Percentiles rank a stretch among this genome's conserved stretches.
These are phyloP conservation scores for Colletotrichum orbiculare DNA, from an alignment of 2,329 filamentous ascomycete species.

Conservation along the genomic window DNA sequence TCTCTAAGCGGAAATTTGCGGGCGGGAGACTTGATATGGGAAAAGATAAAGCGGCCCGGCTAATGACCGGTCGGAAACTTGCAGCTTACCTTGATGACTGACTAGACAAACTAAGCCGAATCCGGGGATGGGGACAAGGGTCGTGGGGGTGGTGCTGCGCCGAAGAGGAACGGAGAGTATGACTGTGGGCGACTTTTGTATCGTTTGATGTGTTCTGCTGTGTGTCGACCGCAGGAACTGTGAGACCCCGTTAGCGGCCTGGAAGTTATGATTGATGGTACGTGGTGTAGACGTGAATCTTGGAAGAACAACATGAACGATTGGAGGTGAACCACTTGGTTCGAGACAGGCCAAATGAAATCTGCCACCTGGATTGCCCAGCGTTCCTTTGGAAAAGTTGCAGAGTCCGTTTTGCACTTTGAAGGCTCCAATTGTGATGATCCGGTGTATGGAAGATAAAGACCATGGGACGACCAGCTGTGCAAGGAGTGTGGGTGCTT, in stretches of 20 bases:
- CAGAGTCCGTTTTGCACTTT: conserved; percentile 16
- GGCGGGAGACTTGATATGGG: conserved; percentile 9
- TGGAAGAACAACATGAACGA: not conserved
- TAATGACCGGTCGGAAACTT: conserved; percentile 27
- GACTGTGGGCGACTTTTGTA: conserved; percentile 17
- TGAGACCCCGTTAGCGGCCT: conserved; percentile 27
- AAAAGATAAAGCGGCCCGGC: not conserved
- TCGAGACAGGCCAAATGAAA: not conserved
- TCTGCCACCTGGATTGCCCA: not conserved
- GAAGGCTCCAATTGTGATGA: not conserved
- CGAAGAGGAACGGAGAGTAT: conserved; percentile 19
- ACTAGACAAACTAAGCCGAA: conserved; percentile 15
- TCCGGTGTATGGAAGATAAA: too few relatives aligned
- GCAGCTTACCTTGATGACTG: conserved; percentile 30
- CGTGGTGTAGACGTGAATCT: conserved; percentile 5
- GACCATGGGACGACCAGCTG: not conserved
- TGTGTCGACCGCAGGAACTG: conserved; percentile 20
- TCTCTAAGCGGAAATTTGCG: not conserved
- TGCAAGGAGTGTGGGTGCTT: conserved; percentile 5
- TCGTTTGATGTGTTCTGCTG: conserved; percentile 3
- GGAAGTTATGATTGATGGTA: conserved; percentile 1
- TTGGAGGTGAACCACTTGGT: conserved; percentile 18
- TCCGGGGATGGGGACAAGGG: conserved; percentile 12
- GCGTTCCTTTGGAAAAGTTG: not conserved
- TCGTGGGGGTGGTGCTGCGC: conserved; percentile 25